Percentiles rank a stretch among this genome's conserved stretches.
Conservation (phyloP, 805 yeast species). For the Ogataea pini region DNA sequence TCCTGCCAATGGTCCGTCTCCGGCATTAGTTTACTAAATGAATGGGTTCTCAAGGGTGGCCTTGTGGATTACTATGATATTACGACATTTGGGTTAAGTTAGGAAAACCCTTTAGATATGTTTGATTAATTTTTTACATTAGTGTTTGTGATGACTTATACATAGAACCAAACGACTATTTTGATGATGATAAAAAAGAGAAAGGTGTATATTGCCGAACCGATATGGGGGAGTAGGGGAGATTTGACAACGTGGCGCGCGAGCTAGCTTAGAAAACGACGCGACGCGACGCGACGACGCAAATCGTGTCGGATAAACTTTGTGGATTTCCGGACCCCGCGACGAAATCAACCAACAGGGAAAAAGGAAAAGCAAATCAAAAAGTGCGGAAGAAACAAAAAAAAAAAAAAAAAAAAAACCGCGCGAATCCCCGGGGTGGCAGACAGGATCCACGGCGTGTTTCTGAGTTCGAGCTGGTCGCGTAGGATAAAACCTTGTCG, state of each 20-base stretch:
- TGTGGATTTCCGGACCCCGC: slow-evolving; percentile 7
- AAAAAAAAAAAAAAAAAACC: too few relatives aligned
- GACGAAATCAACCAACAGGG: slow-evolving; percentile 3
- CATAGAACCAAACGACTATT: neutral
- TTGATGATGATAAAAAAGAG: neutral
- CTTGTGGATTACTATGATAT: neutral
- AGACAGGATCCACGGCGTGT: too few relatives aligned
- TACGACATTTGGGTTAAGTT: too few relatives aligned
- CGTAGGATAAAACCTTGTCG: slow-evolving; percentile 11
- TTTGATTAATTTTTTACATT: neutral
- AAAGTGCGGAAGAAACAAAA: too few relatives aligned
- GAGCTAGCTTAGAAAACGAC: too few relatives aligned
- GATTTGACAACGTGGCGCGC: too few relatives aligned
- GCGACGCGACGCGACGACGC: too few relatives aligned
- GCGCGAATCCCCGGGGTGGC: too few relatives aligned
- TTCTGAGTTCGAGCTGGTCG: too few relatives aligned
- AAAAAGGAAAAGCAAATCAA: slow-evolving; percentile 1
- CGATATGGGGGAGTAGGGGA: neutral
- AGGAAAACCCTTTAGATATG: neutral
- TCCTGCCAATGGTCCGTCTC: neutral
- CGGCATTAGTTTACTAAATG: slow-evolving; percentile 1
- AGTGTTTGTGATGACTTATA: neutral
- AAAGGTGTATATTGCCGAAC: neutral
- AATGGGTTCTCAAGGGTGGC: slow-evolving; percentile 12
- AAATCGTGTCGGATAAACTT: neutral